These are phyloP conservation scores for Centrapalus pauciflorus DNA, from an alignment of 129 eudicot species.

Conservation along the genomic window DNA sequence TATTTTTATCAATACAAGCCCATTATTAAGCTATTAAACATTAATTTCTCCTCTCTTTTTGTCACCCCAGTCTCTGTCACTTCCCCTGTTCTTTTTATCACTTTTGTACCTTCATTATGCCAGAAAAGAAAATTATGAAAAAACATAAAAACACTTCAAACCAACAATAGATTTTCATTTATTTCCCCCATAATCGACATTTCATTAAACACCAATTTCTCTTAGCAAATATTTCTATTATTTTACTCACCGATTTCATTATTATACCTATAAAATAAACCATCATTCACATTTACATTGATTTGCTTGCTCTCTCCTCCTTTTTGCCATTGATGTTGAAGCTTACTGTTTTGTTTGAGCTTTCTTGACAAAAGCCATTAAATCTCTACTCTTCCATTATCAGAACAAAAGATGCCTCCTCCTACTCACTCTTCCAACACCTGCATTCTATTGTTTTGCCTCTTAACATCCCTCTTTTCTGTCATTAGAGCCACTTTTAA, in stretches of 20 bases:
- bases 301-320: conserved; percentile 14
- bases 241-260: conserved; percentile 11
- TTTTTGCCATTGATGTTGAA: conserved; percentile 22
- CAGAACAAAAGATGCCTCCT: conserved; percentile 38
- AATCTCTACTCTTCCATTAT: conserved; percentile 14
- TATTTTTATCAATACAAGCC: too few species aligned
- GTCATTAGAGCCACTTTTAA: conserved; percentile 43
- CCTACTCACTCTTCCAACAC: conserved; percentile 22
- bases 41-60: neutral
- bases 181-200: neutral
- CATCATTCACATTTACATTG: conserved; percentile 7
- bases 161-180: conserved; percentile 14
- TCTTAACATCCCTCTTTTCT: conserved; percentile 35
- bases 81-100: neutral
- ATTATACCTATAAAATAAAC: conserved; percentile 1
- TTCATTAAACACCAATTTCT: neutral
- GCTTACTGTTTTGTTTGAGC: conserved; percentile 11
- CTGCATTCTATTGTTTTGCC: conserved; percentile 51
- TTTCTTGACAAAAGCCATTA: conserved; percentile 20
- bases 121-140: conserved; percentile 1
- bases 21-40: too few species aligned
- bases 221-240: conserved; percentile 6
- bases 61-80: neutral
- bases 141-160: conserved; percentile 4
- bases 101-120: neutral